Conservation (phyloP, 441 rosid species). For the Pelargonium fulgidum region DNA sequence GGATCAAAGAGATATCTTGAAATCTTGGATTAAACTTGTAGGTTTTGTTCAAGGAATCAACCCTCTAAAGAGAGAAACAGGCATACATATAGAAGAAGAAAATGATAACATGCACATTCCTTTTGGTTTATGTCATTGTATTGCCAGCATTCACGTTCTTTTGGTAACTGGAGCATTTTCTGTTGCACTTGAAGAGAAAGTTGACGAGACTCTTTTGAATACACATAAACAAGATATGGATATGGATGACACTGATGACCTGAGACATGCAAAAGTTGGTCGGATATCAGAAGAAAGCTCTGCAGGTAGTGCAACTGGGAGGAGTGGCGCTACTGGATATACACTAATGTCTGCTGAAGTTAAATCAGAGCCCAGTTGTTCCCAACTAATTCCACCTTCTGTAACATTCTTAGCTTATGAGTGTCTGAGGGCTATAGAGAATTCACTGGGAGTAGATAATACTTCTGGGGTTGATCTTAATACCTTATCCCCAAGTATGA, state of each 20-base stretch:
- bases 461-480: conserved; percentile 33
- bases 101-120: conserved; percentile 49
- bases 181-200: conserved; percentile 41
- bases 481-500: conserved; percentile 32
- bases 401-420: conserved; percentile 57
- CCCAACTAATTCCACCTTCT: conserved; percentile 44
- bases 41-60: conserved; percentile 84
- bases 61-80: conserved; percentile 85
- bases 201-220: conserved; percentile 24
- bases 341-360: conserved; percentile 37
- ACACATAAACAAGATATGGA: conserved; percentile 32
- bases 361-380: conserved; percentile 28
- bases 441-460: conserved; percentile 54
- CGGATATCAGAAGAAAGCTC: conserved; percentile 72
- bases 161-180: conserved; percentile 78
- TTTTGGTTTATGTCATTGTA: conserved; percentile 59
- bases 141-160: conserved; percentile 66
- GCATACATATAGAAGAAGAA: conserved; percentile 67
- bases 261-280: conserved; percentile 83
- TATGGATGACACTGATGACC: conserved; percentile 40
- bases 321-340: conserved; percentile 39
- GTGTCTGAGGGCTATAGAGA: conserved; percentile 70
- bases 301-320: conserved; percentile 46
- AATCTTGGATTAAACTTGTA: conserved; percentile 80
- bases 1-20: conserved; percentile 53